Conservation (phyloP, 2,329 filamentous ascomycete genomes). For the Thelonectria discophora region DNA sequence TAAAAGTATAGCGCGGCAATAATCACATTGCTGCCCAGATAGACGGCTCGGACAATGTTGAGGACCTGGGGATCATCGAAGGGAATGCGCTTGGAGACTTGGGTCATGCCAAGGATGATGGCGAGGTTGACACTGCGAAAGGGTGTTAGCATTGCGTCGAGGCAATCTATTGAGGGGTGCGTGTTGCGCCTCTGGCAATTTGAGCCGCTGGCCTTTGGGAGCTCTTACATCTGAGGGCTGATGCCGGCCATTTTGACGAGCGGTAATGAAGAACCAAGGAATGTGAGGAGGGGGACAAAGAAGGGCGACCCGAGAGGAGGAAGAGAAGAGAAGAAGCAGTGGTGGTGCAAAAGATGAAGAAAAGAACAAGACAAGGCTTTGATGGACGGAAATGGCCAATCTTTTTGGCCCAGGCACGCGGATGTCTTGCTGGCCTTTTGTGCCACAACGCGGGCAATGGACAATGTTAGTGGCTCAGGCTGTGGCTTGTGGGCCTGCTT, state of each 20-base stretch:
- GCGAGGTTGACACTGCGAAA: slow-evolving; percentile 81
- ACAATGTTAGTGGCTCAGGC: slow-evolving; percentile 9
- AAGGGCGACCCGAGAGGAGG: slow-evolving; percentile 13
- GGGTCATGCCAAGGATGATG: slow-evolving; percentile 98
- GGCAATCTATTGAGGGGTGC: slow-evolving; percentile 4
- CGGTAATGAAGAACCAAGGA: slow-evolving; percentile 8
- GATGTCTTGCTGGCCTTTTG: slow-evolving; percentile 44
- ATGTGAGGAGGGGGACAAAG: slow-evolving; percentile 7
- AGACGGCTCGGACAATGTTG: slow-evolving; percentile 64
- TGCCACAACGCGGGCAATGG: background rate
- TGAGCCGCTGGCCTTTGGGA: slow-evolving; percentile 23
- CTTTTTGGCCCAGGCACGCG: slow-evolving; percentile 15
- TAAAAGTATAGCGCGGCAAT: slow-evolving; percentile 88
- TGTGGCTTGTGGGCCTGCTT: slow-evolving; percentile 13
- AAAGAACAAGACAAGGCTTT: slow-evolving; percentile 27
- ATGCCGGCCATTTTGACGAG: slow-evolving; percentile 65
- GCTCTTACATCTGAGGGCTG: slow-evolving; percentile 70
- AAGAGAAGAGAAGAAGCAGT: slow-evolving; percentile 15
- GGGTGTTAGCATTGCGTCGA: slow-evolving; percentile 35
- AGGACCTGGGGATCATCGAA: slow-evolving; percentile 82
- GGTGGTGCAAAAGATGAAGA: slow-evolving; percentile 2
- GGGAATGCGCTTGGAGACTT: slow-evolving; percentile 93
- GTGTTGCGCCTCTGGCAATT: slow-evolving; percentile 27
- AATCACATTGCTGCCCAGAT: slow-evolving; percentile 75
- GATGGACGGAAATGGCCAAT: slow-evolving; percentile 29